Percentiles rank a stretch among this genome's conserved stretches.
Conservation (phyloP, 495 filamentous ascomycete genomes). For the Lepraria neglecta region DNA sequence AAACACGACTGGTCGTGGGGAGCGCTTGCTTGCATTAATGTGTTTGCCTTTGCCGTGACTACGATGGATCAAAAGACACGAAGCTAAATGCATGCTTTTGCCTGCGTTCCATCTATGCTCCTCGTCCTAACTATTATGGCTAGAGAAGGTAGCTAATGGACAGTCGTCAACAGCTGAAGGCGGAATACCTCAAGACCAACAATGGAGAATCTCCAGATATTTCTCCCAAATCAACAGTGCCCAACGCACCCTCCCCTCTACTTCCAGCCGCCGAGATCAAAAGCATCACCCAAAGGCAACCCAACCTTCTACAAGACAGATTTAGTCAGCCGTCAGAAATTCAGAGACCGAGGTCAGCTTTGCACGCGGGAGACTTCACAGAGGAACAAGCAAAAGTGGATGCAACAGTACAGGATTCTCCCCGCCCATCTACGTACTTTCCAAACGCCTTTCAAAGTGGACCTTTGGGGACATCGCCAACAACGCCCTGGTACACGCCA, state of each 20-base stretch:
- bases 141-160: constrained; percentile 4
- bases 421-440: background rate
- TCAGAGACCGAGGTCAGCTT: constrained; percentile 75
- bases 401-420: background rate
- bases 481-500: constrained; percentile 45
- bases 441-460: background rate
- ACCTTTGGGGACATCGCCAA: constrained; percentile 40
- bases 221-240: constrained; percentile 4
- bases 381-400: constrained; percentile 39
- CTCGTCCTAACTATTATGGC: background rate
- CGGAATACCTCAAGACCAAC: constrained; percentile 28
- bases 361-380: constrained; percentile 86
- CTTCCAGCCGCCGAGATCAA: constrained; percentile 29
- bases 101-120: background rate
- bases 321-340: constrained; percentile 51
- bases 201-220: constrained; percentile 16
- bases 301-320: constrained; percentile 22
- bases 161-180: constrained; percentile 8
- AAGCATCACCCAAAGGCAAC: constrained; percentile 3
- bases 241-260: constrained; percentile 24
- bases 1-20: no score
- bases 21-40: background rate
- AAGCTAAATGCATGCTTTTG: background rate
- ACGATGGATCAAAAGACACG: background rate
- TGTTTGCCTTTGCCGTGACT: background rate